Percentiles rank a stretch among this genome's conserved stretches.
Conservation (phyloP, 1,284 basidiomycete species). For the Termitomyces sp. region DNA sequence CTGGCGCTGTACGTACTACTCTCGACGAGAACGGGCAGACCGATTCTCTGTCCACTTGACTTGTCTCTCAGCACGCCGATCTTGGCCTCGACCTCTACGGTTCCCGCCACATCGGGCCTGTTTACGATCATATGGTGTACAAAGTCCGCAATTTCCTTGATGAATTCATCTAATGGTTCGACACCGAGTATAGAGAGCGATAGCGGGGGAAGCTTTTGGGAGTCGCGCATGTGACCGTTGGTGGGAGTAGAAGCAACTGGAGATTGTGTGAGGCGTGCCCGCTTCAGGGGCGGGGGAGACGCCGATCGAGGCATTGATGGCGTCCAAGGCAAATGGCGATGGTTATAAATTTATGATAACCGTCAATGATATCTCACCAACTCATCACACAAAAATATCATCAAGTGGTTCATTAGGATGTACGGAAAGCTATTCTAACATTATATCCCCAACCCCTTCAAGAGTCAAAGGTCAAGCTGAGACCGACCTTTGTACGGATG, state of each 20-base stretch:
- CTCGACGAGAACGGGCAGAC: constrained; percentile 78
- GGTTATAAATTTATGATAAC: not conserved
- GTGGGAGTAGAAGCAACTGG: constrained; percentile 7
- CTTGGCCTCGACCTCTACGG: constrained; percentile 89
- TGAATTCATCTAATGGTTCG: constrained; percentile 93
- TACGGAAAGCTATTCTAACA: constrained; percentile 30
- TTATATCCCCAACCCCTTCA: constrained; percentile 36
- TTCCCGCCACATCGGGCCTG: constrained; percentile 43
- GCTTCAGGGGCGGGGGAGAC: constrained; percentile 32
- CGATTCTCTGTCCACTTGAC: constrained; percentile 50
- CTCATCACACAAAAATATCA: not conserved
- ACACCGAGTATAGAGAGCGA: constrained; percentile 89
- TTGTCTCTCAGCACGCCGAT: constrained; percentile 77
- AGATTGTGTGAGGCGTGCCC: constrained; percentile 25
- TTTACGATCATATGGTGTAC: constrained; percentile 66
- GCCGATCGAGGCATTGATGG: constrained; percentile 20
- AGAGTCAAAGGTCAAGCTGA: constrained; percentile 70
- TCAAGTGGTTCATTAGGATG: constrained; percentile 16
- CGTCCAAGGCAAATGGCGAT: not conserved
- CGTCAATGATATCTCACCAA: not conserved
- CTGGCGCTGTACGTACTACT: constrained; percentile 62
- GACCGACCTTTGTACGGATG: constrained; percentile 49
- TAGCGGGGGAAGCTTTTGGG: constrained; percentile 52
- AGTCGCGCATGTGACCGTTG: constrained; percentile 19
- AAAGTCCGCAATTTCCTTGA: constrained; percentile 88